Evolutionary conservation across 192 early-diverging fungal genomes (phyloP), one percentile per base, ranked within the genome.

Genomic region (Coemansia sp.): DNA sequence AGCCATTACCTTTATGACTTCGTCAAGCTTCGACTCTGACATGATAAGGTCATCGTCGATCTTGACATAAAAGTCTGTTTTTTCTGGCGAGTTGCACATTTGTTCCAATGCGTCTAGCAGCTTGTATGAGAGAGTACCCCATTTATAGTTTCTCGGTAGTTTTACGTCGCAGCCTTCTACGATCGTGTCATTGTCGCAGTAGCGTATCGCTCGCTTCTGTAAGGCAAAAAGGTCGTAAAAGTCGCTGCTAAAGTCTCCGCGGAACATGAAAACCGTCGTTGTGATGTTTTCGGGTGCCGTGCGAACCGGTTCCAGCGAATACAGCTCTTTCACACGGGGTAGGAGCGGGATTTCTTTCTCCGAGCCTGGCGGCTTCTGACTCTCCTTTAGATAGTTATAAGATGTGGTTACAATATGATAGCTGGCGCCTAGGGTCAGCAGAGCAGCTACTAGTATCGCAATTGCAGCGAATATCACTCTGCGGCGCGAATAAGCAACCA

Each of bases 161-260:
- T 30, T 62, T 24, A 62, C 24, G 16, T 62, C 43, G 43, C 60
- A 62, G 20, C 60, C 60, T 0, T 41, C 43, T 1, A 30, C 24
- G 4, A 20, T 62, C 2, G 60, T 62, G 14, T 62, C 43, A 7
- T 45, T 62, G 23, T 62, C 60, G 60, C 60, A 62, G n/a, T 35
- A 45, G 9, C 34, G 9, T 4, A 23, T 26, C 5, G 60, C 60
- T 6, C 60, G 60, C 24, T 62, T 62, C 1, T 62, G 60, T 41
- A 62, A 18, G 23, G 24, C 14, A n/a, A 62, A 62, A 5, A 62
- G 38, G 11, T 62, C 60, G 16, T 62, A 46, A 9, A 30, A 6
- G 12, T 26, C 15, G 60, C 60, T 62, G 43, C 60, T 62, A 24
- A 62, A 62, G 26, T 62, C 60, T 3, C 60, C 60, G 18, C 60